These are phyloP conservation scores for Candida boleticola DNA, from an alignment of 805 yeast species.

Conservation along the genomic window DNA sequence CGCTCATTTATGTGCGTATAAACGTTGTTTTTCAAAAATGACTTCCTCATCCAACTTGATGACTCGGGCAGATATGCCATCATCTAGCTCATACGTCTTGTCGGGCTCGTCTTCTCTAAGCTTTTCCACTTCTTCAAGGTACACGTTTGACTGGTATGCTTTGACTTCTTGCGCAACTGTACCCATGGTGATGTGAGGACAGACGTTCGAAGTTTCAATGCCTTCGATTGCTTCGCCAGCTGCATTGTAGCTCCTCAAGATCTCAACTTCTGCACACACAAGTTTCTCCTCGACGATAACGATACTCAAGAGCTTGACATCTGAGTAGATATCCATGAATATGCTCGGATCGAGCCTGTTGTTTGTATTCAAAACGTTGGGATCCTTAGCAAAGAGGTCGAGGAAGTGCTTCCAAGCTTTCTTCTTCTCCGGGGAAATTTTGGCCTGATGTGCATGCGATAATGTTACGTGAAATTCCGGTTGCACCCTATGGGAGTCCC, in stretches of 20 bases:
- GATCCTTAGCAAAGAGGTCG: slow-evolving; percentile 3
- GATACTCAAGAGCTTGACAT: slow-evolving; percentile 41
- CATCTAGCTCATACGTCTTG: too few relatives aligned
- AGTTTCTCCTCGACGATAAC: slow-evolving; percentile 49
- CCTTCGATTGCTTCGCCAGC: background rate
- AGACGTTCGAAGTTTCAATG: slow-evolving; percentile 8
- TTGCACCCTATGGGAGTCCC: slow-evolving; percentile 40
- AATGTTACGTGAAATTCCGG: slow-evolving; percentile 65
- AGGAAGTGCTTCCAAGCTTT: slow-evolving; percentile 16
- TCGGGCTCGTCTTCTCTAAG: slow-evolving; percentile 4
- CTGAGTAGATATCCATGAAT: slow-evolving; percentile 24
- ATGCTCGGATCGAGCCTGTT: background rate
- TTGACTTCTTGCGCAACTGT: slow-evolving; percentile 42
- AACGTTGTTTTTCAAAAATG: slow-evolving; percentile 10
- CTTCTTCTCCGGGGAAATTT: slow-evolving; percentile 14
- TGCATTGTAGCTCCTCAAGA: slow-evolving; percentile 11
- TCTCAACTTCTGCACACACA: slow-evolving; percentile 52
- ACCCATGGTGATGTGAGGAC: slow-evolving; percentile 73
- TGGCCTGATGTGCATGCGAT: slow-evolving; percentile 39
- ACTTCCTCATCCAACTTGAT: slow-evolving; percentile 6
- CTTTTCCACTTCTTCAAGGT: slow-evolving; percentile 6
- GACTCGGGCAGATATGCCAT: too few relatives aligned
- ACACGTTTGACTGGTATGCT: slow-evolving; percentile 53
- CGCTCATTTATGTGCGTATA: slow-evolving; percentile 11
- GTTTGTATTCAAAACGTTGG: background rate